Percentiles rank a stretch among this genome's conserved stretches.
Evolutionary conservation across 2,329 filamentous ascomycete genomes (phyloP).

Genomic region (Chaetomiaceae sp.): DNA sequence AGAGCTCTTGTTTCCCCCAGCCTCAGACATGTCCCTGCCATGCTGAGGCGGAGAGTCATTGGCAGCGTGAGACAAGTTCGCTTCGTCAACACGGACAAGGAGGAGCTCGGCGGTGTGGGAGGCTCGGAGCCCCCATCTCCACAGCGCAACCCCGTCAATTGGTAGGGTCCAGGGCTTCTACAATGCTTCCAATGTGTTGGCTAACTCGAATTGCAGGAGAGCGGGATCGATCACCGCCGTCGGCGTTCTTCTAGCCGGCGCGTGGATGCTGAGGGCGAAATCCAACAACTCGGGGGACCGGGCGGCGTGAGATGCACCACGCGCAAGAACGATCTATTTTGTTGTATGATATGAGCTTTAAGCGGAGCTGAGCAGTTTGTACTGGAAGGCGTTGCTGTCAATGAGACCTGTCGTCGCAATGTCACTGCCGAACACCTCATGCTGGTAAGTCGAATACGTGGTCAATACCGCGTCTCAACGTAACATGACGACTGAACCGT

Average conservation of each 20-base stretch:
- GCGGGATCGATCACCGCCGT: slow-evolving; percentile 12
- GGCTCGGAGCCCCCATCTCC: slow-evolving; percentile 9
- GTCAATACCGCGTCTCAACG: too few relatives aligned
- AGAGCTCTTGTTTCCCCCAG: too few relatives aligned
- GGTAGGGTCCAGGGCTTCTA: too few relatives aligned
- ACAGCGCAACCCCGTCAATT: slow-evolving; percentile 9
- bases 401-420: background rate
- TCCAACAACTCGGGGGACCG: background rate
- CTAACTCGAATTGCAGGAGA: slow-evolving; percentile 7
- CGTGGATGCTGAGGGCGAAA: slow-evolving; percentile 11
- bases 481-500: too few relatives aligned
- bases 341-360: too few relatives aligned
- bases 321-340: too few relatives aligned
- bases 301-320: too few relatives aligned
- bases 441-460: too few relatives aligned
- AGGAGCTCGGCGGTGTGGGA: slow-evolving; percentile 10
- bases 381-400: background rate
- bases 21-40: background rate
- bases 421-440: background rate
- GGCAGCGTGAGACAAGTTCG: slow-evolving; percentile 4
- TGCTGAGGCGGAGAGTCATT: too few relatives aligned
- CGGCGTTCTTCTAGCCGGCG: slow-evolving; percentile 4
- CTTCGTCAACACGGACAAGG: slow-evolving; percentile 7
- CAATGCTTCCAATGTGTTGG: too few relatives aligned
- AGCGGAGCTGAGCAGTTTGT: background rate